Base-by-base conservation (phyloP, 352 stramenopile genomes). In the Pythium vanterpoolii region DNA sequence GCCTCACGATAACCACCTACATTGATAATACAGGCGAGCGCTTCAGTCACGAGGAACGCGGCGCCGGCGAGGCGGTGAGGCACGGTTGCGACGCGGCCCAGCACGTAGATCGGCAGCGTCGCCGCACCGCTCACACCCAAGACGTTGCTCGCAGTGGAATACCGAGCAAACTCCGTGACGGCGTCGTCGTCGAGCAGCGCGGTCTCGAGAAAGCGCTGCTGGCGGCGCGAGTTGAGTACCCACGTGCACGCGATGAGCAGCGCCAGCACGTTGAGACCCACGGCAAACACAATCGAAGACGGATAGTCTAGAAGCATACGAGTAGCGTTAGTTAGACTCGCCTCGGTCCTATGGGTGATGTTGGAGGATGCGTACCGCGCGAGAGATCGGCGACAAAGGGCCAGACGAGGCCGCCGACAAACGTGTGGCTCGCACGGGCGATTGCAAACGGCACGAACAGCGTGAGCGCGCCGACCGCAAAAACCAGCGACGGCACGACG, bases 171-270 rank as follows among this genome's bases (percentile, higher is more conserved):
- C 10, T 33, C 24, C 5, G 26, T 28, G 6, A 64, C 68, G 21
- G 72, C 43, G 30, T 76, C 69, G 1, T 70, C 73, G 44, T 73
- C 74, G 7, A 74, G 68, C 9, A 80, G 21, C 40, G 66, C 72
- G 31, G 63, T 60, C 24, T 68, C 61, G 40, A 86, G 51, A 33
- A 81, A 73, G 1, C 54, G 66, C 45, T 83, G 62, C 56, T 86
- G 79, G 54, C 82, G 77, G 45, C 77, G 63, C 64, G 74, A 72
- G 66, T 89, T 89, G 63, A 89, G 78, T 49, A 64, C 71, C 73
- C 76, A 86, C 49, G 66, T 72, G 54, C 77, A 56, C n/a, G 69
- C 70, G 14, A 86, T 45, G 27, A 86, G 50, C 51, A 86, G 60
- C 16, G 71, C 72, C 31, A 81, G 68, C 31, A 69, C 28, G 19